These are phyloP conservation scores for Ostreobium quekettii DNA, from an alignment of 139 green algal genomes.

Conservation along the genomic window DNA sequence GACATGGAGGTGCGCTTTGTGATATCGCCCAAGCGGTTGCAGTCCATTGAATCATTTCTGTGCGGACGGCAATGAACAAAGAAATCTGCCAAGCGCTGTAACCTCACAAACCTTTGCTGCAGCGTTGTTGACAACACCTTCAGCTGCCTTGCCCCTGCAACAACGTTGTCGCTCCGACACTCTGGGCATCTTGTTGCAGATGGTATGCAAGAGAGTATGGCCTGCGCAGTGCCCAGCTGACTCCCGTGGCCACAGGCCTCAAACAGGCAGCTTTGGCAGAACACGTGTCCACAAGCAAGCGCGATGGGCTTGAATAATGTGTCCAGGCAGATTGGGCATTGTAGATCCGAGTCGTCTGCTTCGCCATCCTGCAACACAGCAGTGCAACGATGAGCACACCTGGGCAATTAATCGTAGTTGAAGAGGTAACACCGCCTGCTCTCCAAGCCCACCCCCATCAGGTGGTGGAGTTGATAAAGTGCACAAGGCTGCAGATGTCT, in stretches of 20 bases:
- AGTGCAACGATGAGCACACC: neutral
- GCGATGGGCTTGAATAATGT: neutral
- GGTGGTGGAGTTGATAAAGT: neutral
- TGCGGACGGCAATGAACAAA: too few relatives aligned
- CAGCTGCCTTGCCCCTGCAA: too few relatives aligned
- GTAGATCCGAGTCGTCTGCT: neutral
- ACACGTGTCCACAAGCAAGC: neutral
- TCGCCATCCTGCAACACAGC: neutral
- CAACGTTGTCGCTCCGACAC: neutral
- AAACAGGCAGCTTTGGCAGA: neutral
- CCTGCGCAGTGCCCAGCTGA: neutral
- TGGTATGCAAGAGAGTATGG: neutral
- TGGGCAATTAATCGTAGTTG: neutral
- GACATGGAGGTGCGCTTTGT: too few relatives aligned
- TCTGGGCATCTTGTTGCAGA: neutral
- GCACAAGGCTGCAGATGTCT: neutral
- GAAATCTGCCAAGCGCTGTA: too few relatives aligned
- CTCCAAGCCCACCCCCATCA: neutral
- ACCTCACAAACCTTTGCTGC: too few relatives aligned
- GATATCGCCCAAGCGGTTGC: too few relatives aligned
- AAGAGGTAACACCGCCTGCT: neutral
- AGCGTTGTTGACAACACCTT: too few relatives aligned
- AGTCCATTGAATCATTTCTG: too few relatives aligned
- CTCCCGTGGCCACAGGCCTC: neutral
- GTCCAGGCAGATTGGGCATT: neutral